Evolutionary conservation across 177 flowering plant genomes (phyloP).

Genomic region (Vitis hybrid): DNA sequence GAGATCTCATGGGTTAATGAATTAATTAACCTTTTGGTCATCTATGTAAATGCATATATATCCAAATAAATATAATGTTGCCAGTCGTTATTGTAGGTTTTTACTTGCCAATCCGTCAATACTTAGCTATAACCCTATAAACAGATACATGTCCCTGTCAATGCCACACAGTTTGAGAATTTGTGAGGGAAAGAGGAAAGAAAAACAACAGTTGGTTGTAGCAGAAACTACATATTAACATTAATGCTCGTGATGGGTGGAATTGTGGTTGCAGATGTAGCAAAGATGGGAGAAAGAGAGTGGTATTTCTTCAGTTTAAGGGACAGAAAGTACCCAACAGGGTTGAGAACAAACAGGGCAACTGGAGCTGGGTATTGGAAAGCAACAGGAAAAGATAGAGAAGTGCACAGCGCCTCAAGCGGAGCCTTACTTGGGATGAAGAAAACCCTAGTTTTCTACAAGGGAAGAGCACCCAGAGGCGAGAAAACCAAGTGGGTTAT

Average conservation of each 20-base stretch:
- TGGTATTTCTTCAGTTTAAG: slow-evolving; percentile 89
- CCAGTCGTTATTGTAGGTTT: too few species aligned
- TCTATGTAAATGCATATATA: too few species aligned
- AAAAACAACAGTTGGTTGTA: too few species aligned
- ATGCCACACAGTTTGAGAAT: too few species aligned
- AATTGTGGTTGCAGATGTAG: slow-evolving; percentile 42
- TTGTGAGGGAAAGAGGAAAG: too few species aligned
- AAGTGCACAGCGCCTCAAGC: slow-evolving; percentile 46
- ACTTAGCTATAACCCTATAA: too few species aligned
- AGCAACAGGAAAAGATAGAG: slow-evolving; percentile 87
- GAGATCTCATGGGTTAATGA: too few species aligned
- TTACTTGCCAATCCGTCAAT: too few species aligned
- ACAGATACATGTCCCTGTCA: too few species aligned
- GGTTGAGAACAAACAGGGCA: slow-evolving; percentile 86
- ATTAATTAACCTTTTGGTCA: too few species aligned
- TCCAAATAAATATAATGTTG: too few species aligned
- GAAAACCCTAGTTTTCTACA: slow-evolving; percentile 93
- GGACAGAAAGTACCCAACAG: slow-evolving; percentile 92
- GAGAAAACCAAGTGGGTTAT: slow-evolving; percentile 91
- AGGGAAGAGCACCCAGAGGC: slow-evolving; percentile 87
- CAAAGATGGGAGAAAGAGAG: slow-evolving; percentile 88
- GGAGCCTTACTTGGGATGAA: slow-evolving; percentile 76
- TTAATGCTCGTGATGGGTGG: background rate
- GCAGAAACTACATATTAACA: background rate
- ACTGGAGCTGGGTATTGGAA: slow-evolving; percentile 92